These are phyloP conservation scores for Saprolegnia diclina DNA, from an alignment of 352 stramenopile genomes.

Conservation along the genomic window DNA sequence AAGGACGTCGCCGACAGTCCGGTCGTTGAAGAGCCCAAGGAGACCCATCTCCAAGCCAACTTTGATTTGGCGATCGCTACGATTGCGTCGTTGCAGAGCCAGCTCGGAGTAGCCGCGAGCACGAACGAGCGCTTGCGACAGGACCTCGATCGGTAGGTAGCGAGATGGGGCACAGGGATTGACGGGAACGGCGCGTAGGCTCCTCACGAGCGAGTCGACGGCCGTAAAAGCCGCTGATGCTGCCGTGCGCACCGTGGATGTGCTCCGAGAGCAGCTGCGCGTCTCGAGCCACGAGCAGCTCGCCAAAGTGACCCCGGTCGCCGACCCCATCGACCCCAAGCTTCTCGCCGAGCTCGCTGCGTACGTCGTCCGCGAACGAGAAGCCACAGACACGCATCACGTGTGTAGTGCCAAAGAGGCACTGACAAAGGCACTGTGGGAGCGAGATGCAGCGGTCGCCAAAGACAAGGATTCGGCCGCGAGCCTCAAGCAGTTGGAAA, in stretches of 20 bases:
- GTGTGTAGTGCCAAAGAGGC: neutral
- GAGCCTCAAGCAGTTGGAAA: neutral
- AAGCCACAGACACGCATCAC: too few relatives aligned
- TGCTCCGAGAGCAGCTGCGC: constrained; percentile 6
- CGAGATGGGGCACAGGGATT: neutral
- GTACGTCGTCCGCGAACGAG: neutral
- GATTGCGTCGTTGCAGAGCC: constrained; percentile 7
- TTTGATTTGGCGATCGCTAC: constrained; percentile 15
- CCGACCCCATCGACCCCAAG: neutral
- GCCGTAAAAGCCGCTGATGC: constrained; percentile 9
- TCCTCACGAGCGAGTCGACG: constrained; percentile 4
- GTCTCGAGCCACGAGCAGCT: neutral
- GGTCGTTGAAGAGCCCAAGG: neutral
- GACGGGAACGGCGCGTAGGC: neutral
- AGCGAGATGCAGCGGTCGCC: neutral
- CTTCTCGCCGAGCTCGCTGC: neutral
- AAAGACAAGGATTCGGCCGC: neutral
- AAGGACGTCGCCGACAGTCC: neutral
- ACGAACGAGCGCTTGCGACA: neutral
- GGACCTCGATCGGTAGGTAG: constrained; percentile 15
- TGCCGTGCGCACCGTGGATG: neutral
- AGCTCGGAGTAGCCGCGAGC: constrained; percentile 6
- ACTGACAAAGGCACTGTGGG: neutral
- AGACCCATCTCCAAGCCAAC: neutral
- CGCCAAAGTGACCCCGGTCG: neutral